phyloP scores from a whole-genome alignment of 2,329 filamentous ascomycete species.

The Colletotrichum viniferum region DNA sequence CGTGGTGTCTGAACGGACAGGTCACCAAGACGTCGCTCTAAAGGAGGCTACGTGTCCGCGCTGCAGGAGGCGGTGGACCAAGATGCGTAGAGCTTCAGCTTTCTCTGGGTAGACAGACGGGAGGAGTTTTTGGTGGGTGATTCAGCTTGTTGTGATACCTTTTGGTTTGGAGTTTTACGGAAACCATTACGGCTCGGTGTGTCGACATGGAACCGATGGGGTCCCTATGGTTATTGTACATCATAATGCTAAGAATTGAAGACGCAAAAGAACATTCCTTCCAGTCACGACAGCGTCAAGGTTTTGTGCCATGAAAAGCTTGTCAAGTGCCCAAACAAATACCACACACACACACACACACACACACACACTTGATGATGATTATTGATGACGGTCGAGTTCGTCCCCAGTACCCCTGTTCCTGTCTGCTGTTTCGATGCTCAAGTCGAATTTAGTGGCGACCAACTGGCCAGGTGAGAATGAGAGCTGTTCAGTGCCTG shows the following conservation, averaged over 20 bases:
- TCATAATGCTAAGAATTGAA: not conserved
- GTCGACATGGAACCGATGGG: not conserved
- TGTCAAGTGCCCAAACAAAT: not conserved
- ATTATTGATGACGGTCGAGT: not conserved
- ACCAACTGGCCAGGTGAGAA: not conserved
- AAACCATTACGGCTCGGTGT: not conserved
- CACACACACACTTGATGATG: not conserved
- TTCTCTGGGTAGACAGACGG: not conserved
- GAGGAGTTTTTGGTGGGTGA: slow-evolving; percentile 6
- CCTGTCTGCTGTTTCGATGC: not conserved
- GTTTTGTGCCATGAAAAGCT: not conserved
- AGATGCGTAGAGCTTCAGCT: not conserved
- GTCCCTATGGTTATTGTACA: not conserved
- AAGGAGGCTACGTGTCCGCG: not conserved
- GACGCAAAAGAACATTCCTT: not conserved
- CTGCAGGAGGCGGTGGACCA: not conserved
- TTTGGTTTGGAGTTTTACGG: slow-evolving; percentile 8
- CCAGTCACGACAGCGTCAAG: not conserved
- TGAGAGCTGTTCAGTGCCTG: not conserved
- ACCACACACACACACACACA: not conserved
- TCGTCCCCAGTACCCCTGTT: not conserved
- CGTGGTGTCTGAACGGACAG: not conserved
- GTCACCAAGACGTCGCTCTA: not conserved
- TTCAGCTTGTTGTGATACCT: slow-evolving; percentile 8
- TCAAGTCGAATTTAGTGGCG: not conserved